phyloP scores from a whole-genome alignment of 208 protist species.

The Trypanosoma vivax region DNA sequence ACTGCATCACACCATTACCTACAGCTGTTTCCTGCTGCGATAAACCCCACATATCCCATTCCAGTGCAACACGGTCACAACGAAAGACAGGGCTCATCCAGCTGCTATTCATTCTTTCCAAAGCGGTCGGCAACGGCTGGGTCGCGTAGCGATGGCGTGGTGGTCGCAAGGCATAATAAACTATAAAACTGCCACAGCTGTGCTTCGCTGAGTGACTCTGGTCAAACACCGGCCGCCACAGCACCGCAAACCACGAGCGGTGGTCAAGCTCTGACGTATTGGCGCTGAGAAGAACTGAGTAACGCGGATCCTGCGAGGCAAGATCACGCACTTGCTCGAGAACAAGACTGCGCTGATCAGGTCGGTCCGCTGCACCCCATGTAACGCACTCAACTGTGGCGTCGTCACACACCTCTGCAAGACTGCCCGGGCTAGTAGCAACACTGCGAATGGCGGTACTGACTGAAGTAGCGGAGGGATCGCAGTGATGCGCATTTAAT shows the following conservation, averaged over 20 bases:
- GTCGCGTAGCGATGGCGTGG: slow-evolving; percentile 57
- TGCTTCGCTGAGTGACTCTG: slow-evolving; percentile 71
- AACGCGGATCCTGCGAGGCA: slow-evolving; percentile 44
- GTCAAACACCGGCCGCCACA: slow-evolving; percentile 83
- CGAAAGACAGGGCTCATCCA: slow-evolving; percentile 70
- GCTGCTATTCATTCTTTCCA: slow-evolving; percentile 55
- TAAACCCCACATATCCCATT: slow-evolving; percentile 60
- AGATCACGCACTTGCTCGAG: slow-evolving; percentile 69
- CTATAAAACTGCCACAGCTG: slow-evolving; percentile 79
- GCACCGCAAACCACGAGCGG: slow-evolving; percentile 81
- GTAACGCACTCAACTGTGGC: slow-evolving; percentile 43
- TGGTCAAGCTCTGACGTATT: slow-evolving; percentile 67
- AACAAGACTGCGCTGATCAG: slow-evolving; percentile 72
- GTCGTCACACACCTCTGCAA: slow-evolving; percentile 10
- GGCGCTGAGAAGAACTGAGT: slow-evolving; percentile 51
- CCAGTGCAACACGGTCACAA: slow-evolving; percentile 42
- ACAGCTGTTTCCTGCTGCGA: background rate
- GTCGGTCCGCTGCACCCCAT: slow-evolving; percentile 70
- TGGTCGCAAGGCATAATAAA: slow-evolving; percentile 75
- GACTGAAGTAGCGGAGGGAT: no score
- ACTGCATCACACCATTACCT: background rate
- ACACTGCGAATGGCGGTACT: background rate
- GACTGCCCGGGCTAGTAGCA: background rate
- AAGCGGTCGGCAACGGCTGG: slow-evolving; percentile 35
- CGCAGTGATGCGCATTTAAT: no score